Base-by-base conservation (phyloP, 768 basidiomycete species). In the Sarcomyxa edulis region DNA sequence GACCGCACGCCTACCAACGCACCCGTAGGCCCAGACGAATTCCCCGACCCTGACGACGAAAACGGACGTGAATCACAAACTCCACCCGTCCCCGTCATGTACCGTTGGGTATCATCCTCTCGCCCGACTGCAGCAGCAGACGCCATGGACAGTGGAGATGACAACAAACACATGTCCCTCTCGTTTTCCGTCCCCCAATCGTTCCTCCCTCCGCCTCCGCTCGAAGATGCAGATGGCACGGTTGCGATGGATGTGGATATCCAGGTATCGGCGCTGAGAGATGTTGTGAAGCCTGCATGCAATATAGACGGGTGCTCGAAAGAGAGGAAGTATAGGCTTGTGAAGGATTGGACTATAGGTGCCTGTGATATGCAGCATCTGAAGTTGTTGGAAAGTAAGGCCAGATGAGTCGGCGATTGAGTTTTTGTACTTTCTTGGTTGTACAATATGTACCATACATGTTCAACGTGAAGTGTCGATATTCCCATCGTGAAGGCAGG, bases 321-420 rank as follows among this genome's bases (percentile, higher is more conserved):
- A 23, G 53, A 50, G 12, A 62, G 81, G 45, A 83, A 81, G 49
- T 88, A 88, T 49, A 68, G 80, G 23, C 63, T 84, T 4, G 79
- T 82, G 15, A 71, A 61, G 38, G 74, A 84, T 46, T 81, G 73
- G 69, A 62, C 68, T 14, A 64, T 58, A 37, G 83, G 80, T 2
- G 80, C 78, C 2, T 88, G 84, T 53, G 83, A 81, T 11, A 74
- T 85, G 53, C 56, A 51, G 1, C 84, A 86, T 60, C 60, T 87
- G 49, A 79, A 76, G 45, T 37, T 68, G 8, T 52, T 86, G 29
- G 76, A 81, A 44, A n/a, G n/a, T n/a, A n/a, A n/a, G n/a, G n/a
- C n/a, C n/a, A n/a, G n/a, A n/a, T n/a, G n/a, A n/a, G n/a, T n/a
- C n/a, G n/a, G n/a, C n/a, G n/a, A n/a, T n/a, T n/a, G n/a, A n/a